Evolutionary conservation across 441 rosid species (phyloP).

Genomic region (Hura crepitans): DNA sequence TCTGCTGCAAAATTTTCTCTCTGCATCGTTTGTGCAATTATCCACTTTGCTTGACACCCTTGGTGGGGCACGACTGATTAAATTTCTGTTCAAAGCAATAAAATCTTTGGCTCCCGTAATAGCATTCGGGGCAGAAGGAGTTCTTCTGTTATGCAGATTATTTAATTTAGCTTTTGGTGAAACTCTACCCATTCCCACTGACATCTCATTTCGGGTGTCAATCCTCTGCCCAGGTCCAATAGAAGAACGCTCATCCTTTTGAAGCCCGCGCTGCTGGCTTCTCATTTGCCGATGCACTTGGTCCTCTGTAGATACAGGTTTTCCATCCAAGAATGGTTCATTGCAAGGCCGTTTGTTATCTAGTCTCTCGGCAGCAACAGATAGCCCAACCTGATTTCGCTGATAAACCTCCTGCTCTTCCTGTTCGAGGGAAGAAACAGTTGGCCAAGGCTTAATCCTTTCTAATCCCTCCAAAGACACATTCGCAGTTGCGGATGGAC

Average conservation of each 20-base stretch:
- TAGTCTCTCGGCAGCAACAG: slow-evolving; percentile 22
- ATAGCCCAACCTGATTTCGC: slow-evolving; percentile 27
- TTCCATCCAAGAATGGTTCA: slow-evolving; percentile 26
- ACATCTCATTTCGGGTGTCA: slow-evolving; percentile 28
- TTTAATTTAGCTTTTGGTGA: slow-evolving; percentile 35
- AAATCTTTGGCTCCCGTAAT: slow-evolving; percentile 43
- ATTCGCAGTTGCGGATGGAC: slow-evolving; percentile 22
- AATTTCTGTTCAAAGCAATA: slow-evolving; percentile 53
- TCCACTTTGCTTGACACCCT: slow-evolving; percentile 35
- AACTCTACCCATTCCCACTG: slow-evolving; percentile 33
- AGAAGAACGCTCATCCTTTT: slow-evolving; percentile 36
- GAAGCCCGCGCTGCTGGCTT: slow-evolving; percentile 36
- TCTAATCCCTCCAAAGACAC: slow-evolving; percentile 28
- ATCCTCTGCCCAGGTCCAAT: slow-evolving; percentile 30
- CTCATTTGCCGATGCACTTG: slow-evolving; percentile 27
- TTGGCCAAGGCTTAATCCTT: slow-evolving; percentile 29
- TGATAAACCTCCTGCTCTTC: slow-evolving; percentile 35
- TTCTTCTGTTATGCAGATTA: slow-evolving; percentile 39
- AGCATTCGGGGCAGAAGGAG: slow-evolving; percentile 36
- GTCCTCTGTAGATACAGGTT: slow-evolving; percentile 21
- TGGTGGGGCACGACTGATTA: slow-evolving; percentile 38
- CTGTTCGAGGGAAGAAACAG: slow-evolving; percentile 23
- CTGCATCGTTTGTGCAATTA: slow-evolving; percentile 27
- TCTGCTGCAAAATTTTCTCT: slow-evolving; percentile 34
- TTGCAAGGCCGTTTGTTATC: slow-evolving; percentile 16